Evolutionary conservation across 1,284 basidiomycete species (phyloP), one percentile per base, ranked within the genome.

Genomic region (Tremellales sp.): DNA sequence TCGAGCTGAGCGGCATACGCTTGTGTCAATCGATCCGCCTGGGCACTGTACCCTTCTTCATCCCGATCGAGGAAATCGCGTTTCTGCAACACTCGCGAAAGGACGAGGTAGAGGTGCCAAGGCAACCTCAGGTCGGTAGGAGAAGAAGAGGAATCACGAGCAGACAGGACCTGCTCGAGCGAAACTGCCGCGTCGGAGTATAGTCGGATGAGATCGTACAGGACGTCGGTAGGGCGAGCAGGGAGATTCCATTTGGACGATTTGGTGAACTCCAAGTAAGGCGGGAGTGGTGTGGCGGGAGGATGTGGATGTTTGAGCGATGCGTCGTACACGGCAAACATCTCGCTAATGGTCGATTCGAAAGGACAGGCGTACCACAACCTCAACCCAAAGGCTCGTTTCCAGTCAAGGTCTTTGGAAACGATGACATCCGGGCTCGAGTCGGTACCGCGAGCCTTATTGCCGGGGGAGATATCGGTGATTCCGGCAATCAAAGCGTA

Each of bases 61-160:
- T 79, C 79, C 5, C 92, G 81, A 70, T 97, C 93, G 29, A 82
- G 81, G 57, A 96, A 88, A 68, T 97, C 92, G 23, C 92, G 81
- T 43, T 86, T 75, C 36, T 84, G 79, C 70, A 97, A 81, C 46
- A 87, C 87, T 22, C 85, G 82, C 3, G 90, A 86, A 23, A 98
- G 78, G 27, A 97, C 76, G 51, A 92, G 82, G 69, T 94, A 97
- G 25, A 97, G 70, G 73, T 97, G 92, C 94, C 94, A 99, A 7
- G 88, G 81, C 48, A 97, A 76, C 11, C 89, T 83, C 66, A 84
- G 85, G 70, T 96, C 92, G 19, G 83, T 72, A 0, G 86, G 85
- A 11, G 84, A 86, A 0, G 86, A 74, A 1, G 84, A 82, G 63
- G 88, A 90, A 31, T 86, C 87, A 26, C 84, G 76, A 0, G 92